These are phyloP conservation scores for Pyrrhoderma noxium DNA, from an alignment of 1,284 basidiomycete species.

Conservation along the genomic window DNA sequence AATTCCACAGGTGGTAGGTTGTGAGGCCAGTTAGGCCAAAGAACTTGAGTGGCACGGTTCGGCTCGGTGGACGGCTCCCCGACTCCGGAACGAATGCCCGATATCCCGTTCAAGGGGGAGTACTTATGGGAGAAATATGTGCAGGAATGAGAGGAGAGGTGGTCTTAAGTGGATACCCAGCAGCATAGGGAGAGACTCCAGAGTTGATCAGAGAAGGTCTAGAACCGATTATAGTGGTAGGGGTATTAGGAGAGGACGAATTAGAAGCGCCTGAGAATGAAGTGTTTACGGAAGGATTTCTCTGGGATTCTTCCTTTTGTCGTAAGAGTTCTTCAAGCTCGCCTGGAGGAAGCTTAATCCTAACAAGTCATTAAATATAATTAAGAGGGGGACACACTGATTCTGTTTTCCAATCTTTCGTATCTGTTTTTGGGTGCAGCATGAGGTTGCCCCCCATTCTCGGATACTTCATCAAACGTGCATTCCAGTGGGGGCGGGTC, in stretches of 20 bases:
- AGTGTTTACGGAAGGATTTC: slow-evolving; percentile 7
- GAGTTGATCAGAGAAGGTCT: background rate
- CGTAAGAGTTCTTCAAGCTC: slow-evolving; percentile 50
- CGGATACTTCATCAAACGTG: slow-evolving; percentile 58
- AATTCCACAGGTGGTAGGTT: slow-evolving; percentile 52
- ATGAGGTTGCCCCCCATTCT: slow-evolving; percentile 23
- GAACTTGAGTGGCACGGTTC: slow-evolving; percentile 23
- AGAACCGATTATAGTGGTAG: background rate
- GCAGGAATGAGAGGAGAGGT: slow-evolving; percentile 12
- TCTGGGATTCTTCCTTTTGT: slow-evolving; percentile 28
- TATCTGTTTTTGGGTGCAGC: slow-evolving; percentile 52
- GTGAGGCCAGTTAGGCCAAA: slow-evolving; percentile 57
- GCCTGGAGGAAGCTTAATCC: slow-evolving; percentile 30
- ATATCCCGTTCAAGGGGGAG: slow-evolving; percentile 9
- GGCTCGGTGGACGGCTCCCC: background rate
- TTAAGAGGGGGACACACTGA: slow-evolving; percentile 40
- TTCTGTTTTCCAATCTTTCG: slow-evolving; percentile 56
- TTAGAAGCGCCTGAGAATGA: slow-evolving; percentile 11
- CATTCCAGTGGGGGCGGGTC: slow-evolving; percentile 52
- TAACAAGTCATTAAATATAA: background rate
- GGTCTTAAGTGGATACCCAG: slow-evolving; percentile 1
- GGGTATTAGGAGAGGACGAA: slow-evolving; percentile 8
- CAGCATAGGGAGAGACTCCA: background rate
- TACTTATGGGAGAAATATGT: slow-evolving; percentile 14
- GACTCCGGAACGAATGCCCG: background rate